A percentile compares a stretch with the other conserved stretches of the same genome.
Conservation (phyloP, 208 protist species). For the Leptomonas pyrrhocoris region DNA sequence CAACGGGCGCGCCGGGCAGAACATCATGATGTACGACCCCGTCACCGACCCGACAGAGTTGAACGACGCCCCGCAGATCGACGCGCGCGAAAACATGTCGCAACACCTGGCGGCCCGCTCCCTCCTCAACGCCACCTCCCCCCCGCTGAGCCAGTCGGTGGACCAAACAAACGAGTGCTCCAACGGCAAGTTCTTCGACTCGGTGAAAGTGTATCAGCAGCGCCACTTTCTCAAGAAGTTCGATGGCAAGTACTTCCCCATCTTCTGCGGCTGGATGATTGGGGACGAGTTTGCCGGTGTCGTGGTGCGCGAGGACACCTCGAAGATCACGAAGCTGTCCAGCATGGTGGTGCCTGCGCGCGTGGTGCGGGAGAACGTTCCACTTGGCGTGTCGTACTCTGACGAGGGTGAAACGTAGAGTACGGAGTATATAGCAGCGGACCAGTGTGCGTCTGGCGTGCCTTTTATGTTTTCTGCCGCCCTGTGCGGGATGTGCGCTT, state of each 20-base stretch:
- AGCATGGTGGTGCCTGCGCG: slow-evolving; percentile 67
- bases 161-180: slow-evolving; percentile 64
- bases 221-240: slow-evolving; percentile 76
- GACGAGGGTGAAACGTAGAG: slow-evolving; percentile 31
- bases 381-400: slow-evolving; percentile 23
- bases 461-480: too few relatives aligned
- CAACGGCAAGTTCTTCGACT: slow-evolving; percentile 66
- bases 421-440: neutral
- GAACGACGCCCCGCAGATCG: slow-evolving; percentile 34
- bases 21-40: slow-evolving; percentile 75
- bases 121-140: slow-evolving; percentile 18
- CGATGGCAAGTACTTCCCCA: slow-evolving; percentile 74
- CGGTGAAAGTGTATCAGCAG: slow-evolving; percentile 67
- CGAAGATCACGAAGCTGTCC: slow-evolving; percentile 74
- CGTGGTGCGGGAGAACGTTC: slow-evolving; percentile 51
- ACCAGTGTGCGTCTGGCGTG: too few relatives aligned
- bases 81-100: slow-evolving; percentile 13
- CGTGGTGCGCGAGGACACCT: slow-evolving; percentile 79
- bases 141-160: slow-evolving; percentile 34
- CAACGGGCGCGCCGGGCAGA: slow-evolving; percentile 78
- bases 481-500: too few relatives aligned
- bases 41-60: slow-evolving; percentile 45
- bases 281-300: slow-evolving; percentile 72
- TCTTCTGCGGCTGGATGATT: slow-evolving; percentile 83
- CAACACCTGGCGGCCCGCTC: slow-evolving; percentile 18